Conservation (phyloP, 2,329 filamentous ascomycete genomes). For the Hypoxylon sp. region DNA sequence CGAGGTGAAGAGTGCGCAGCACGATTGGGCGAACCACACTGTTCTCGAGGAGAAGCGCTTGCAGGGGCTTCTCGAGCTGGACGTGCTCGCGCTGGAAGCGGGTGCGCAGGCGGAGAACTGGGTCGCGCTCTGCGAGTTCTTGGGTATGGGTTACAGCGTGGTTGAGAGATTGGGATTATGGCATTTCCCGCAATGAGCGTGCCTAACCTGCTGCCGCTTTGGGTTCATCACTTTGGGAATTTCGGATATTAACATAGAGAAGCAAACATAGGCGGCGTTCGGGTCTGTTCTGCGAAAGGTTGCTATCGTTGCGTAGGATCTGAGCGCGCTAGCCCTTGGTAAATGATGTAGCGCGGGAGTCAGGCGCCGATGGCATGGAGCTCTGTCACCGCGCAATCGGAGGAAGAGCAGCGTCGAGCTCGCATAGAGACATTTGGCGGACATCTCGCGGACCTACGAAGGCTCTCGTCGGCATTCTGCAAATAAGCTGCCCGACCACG, state of each 20-base stretch:
- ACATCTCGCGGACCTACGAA: neutral
- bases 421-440: neutral
- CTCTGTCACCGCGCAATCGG: neutral
- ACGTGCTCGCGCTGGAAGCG: slow-evolving; percentile 37
- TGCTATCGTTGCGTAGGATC: no score
- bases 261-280: neutral
- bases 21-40: slow-evolving; percentile 24
- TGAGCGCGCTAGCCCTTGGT: no score
- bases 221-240: neutral
- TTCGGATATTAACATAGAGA: neutral
- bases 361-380: neutral
- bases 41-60: slow-evolving; percentile 34
- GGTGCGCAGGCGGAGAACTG: slow-evolving; percentile 46
- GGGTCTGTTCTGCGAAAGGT: neutral
- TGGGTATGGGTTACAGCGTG: slow-evolving; percentile 48
- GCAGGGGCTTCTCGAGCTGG: slow-evolving; percentile 42
- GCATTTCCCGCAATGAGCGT: slow-evolving; percentile 41
- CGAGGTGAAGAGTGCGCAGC: neutral
- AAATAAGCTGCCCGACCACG: neutral
- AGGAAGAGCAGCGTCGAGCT: neutral
- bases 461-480: neutral
- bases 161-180: slow-evolving; percentile 47
- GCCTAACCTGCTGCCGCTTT: neutral
- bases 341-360: neutral
- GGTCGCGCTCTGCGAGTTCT: slow-evolving; percentile 47